phyloP scores from a whole-genome alignment of 2,329 filamentous ascomycete genomes.

The Nothopassalora personata region DNA sequence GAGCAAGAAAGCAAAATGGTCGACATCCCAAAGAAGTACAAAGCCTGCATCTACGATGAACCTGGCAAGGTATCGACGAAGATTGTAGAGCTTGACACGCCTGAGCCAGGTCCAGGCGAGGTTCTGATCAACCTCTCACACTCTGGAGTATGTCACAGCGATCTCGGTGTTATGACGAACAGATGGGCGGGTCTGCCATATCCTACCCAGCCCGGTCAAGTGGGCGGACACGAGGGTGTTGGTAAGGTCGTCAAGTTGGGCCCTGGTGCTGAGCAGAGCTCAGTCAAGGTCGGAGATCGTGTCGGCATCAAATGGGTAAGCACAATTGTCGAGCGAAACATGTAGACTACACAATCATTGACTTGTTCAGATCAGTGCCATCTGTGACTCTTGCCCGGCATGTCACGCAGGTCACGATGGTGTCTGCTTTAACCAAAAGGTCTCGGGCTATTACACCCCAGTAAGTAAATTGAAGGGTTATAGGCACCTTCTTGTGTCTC shows the following conservation, averaged over 20 bases:
- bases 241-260: conserved; percentile 61
- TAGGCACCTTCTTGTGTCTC: not conserved
- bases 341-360: not conserved
- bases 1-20: conserved; percentile 14
- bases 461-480: conserved; percentile 24
- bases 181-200: conserved; percentile 53
- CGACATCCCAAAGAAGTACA: conserved; percentile 53
- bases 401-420: conserved; percentile 53
- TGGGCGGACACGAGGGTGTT: conserved; percentile 66
- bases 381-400: conserved; percentile 51
- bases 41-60: conserved; percentile 60
- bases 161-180: conserved; percentile 51
- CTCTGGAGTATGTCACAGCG: conserved; percentile 61
- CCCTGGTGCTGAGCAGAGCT: conserved; percentile 50
- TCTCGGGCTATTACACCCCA: conserved; percentile 65
- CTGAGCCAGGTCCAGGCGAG: conserved; percentile 58
- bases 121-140: conserved; percentile 47
- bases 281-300: conserved; percentile 60
- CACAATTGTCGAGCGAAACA: not conserved
- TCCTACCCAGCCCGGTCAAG: conserved; percentile 56
- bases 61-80: conserved; percentile 62
- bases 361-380: conserved; percentile 40
- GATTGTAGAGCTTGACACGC: conserved; percentile 58
- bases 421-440: conserved; percentile 50
- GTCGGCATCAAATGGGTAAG: conserved; percentile 63